phyloP scores from a whole-genome alignment of 1,284 basidiomycete genomes.

The Rhodofomes roseus region DNA sequence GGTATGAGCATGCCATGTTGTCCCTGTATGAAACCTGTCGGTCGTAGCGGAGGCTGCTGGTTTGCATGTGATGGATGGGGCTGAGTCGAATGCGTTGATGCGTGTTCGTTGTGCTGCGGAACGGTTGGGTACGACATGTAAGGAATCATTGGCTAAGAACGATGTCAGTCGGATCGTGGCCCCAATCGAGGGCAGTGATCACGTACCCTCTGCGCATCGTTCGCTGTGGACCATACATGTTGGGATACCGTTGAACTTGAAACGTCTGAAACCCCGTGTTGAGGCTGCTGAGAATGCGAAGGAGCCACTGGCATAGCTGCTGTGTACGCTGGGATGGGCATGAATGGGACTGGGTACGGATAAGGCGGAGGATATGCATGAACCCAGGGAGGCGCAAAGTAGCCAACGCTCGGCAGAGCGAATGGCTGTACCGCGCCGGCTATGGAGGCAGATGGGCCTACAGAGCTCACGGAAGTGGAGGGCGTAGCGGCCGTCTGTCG shows the following conservation, averaged over 20 bases:
- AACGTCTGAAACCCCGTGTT: background rate
- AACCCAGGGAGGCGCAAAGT: slow-evolving; percentile 52
- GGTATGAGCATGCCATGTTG: slow-evolving; percentile 68
- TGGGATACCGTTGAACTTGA: background rate
- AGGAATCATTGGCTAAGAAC: slow-evolving; percentile 7
- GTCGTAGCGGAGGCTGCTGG: slow-evolving; percentile 54
- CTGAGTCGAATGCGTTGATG: background rate
- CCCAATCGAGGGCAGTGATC: background rate
- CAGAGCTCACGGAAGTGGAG: slow-evolving; percentile 14
- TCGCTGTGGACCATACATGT: background rate
- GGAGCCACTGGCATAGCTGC: slow-evolving; percentile 26
- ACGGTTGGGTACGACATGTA: slow-evolving; percentile 7
- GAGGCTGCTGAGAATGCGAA: slow-evolving; percentile 9
- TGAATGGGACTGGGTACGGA: slow-evolving; percentile 49
- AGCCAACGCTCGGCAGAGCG: slow-evolving; percentile 39
- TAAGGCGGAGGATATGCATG: slow-evolving; percentile 47
- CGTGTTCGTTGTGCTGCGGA: background rate
- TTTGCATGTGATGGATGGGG: background rate
- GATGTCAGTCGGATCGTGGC: background rate
- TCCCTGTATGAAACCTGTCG: slow-evolving; percentile 69
- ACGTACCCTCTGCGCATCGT: slow-evolving; percentile 13
- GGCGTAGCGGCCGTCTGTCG: slow-evolving; percentile 8
- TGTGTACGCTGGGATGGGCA: slow-evolving; percentile 43
- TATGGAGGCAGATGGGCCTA: slow-evolving; percentile 21
- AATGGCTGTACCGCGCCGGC: slow-evolving; percentile 34